Base-by-base conservation (phyloP, 129 eudicot genomes). In the Solidago caesia region DNA sequence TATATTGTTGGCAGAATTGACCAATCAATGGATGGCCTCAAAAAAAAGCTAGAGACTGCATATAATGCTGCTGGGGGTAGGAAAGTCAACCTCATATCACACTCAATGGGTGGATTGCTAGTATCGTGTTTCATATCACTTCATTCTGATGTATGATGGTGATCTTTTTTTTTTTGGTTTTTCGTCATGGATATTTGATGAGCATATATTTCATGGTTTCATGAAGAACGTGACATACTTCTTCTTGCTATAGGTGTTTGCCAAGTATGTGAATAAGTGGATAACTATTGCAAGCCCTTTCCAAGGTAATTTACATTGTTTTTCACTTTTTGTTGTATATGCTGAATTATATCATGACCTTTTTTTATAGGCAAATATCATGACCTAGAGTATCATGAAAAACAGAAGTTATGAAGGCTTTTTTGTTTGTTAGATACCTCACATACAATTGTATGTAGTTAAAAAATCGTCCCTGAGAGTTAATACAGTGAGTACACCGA, bases 21-120 rank as follows among this genome's bases (percentile, higher is more conserved):
- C 76, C 80, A 86, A 70, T 55, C 64, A 51, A 88, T 94, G 86
- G 87, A 90, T 65, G 96, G 87, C 64, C 93, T 94, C 6, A 85
- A 88, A 72, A 84, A 67, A 69, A 94, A 82, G 79, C 68, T 94
- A 71, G 91, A 86, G 55, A 71, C 89, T 59, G 97, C 97, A 14
- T 87, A 88, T 70, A 83, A 94, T 73, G 96, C 97, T 81, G 83
- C 97, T 1, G 96, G 97, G 53, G 93, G 97, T 52, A 88, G 89
- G 78, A 89, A 94, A 88, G 87, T 88, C 82, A 85, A 88, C 76
- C 81, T 90, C 45, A 90, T 94, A 59, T 84, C 98, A 46, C 98
- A 93, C 71, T 93, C 98, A 1, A 90, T 88, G 93, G 97, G 98
- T 72, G 98, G 98, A 82, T 74, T 88, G 68, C 77, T 91, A 16